Evolutionary conservation across 768 basidiomycete genomes (phyloP), one percentile per base, ranked within the genome.

Genomic region (Rhodotorula graminis): DNA sequence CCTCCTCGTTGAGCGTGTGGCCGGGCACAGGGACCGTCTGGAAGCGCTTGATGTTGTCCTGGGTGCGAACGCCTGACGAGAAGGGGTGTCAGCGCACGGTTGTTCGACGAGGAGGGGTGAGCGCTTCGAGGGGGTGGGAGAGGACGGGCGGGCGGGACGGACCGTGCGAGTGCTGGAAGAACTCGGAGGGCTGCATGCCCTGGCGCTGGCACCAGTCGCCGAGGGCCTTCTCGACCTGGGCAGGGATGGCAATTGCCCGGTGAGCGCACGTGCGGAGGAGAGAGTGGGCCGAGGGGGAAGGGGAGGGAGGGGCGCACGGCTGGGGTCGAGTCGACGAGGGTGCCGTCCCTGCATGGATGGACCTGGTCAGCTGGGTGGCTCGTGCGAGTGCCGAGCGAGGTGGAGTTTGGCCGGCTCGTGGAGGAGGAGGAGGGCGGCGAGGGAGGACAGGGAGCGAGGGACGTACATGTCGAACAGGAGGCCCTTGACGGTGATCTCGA

Each of bases 291-390:
- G 31, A 16, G 15, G 0, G 18, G 42, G n/a, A n/a, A 19, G 10
- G 58, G 11, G 21, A 12, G 52, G 31, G 15, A 2, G 12, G 42
- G 1, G 6, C 61, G 62, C 12, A 69, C 71, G 21, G 75, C 75
- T 3, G 75, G 69, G 2, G 75, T 72, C 52, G 75, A 76, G 62
- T 72, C 75, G 52, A 72, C 71, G 31, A 76, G 71, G 4, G 75
- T 72, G 53, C 75, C 75, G 44, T 76, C 75, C 74, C 70, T 71
- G 64, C n/a, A n/a, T 47, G 33, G 3, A n/a, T 15, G 9, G 7
- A 15, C 25, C n/a, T 19, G 0, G 42, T 25, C 40, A 21, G 42
- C 4, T n/a, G 46, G n/a, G 16, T 11, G 19, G 5, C 15, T 23
- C 19, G 49, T 25, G 49, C 7, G 29, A 46, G 44, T 46, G 12